Evolutionary conservation across 352 stramenopile species (phyloP), one percentile per base, ranked within the genome.

Genomic region (Phytophthora cryptogea): DNA sequence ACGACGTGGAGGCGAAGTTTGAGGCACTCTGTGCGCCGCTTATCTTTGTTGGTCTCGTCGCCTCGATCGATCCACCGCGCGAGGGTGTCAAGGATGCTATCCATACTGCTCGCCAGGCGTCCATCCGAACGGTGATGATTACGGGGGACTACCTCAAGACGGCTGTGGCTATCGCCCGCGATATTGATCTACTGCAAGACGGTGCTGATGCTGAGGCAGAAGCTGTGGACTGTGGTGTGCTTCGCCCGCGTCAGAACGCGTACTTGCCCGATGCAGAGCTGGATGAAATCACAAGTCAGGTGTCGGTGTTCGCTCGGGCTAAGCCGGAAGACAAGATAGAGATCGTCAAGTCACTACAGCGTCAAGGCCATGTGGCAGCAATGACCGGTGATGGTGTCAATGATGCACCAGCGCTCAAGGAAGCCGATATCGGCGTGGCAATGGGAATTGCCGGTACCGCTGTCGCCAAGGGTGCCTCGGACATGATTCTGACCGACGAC

Each of bases 301-400:
- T 73, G 23, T 76, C 73, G 0, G 91, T 99, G n/a, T 98, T 98
- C 67, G 98, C 98, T 45, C 87, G 95, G 17, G 94, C 96, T n/a
- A 95, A 92, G 50, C 95, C 96, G 0, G 71, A 96, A 52, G 94
- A 99, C 67, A 99, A 99, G 71, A 88, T 98, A 23, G 84, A 91
- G 33, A 96, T 99, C 59, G 95, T 99, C 5, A 87, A 95, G 52
- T 96, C 92, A 16, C 71, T 98, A 2, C 94, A 98, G 70, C 76
- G 82, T 30, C 78, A 88, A 63, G 80, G 78, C 3, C 68, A 86
- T 14, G 74, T 90, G 0, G 89, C 98, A 20, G 96, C 96, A 1
- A 98, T 99, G 80, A 99, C 97, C 7, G 97, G 97, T 33, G 97
- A 99, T 66, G 97, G 97, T 54, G 98, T 98, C 4, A 99, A 99